These are phyloP conservation scores for Suillus sp. DNA, from an alignment of 768 basidiomycete genomes.

Conservation along the genomic window DNA sequence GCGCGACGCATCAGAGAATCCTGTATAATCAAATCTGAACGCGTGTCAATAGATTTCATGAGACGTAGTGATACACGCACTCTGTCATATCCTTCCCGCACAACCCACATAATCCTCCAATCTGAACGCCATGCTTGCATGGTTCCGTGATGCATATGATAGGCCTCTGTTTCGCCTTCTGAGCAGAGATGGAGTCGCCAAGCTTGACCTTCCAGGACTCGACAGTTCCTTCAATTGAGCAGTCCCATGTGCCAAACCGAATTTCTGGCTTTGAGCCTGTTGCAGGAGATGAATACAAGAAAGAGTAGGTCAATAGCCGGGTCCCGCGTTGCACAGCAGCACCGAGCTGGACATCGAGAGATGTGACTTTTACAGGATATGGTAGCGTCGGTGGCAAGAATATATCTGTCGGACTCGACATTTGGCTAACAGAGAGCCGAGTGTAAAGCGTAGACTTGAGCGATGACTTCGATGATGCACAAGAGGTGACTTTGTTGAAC, in stretches of 20 bases:
- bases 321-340: slow-evolving; percentile 65
- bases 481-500: slow-evolving; percentile 2
- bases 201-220: slow-evolving; percentile 67
- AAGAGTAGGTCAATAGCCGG: slow-evolving; percentile 83
- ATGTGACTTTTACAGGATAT: slow-evolving; percentile 82
- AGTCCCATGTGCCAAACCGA: slow-evolving; percentile 91
- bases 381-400: slow-evolving; percentile 77
- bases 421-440: slow-evolving; percentile 24
- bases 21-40: slow-evolving; percentile 78
- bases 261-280: slow-evolving; percentile 57
- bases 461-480: slow-evolving; percentile 11
- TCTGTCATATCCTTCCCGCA: slow-evolving; percentile 96
- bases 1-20: slow-evolving; percentile 82
- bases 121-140: slow-evolving; percentile 95
- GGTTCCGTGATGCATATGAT: slow-evolving; percentile 78
- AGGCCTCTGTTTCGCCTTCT: slow-evolving; percentile 59
- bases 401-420: slow-evolving; percentile 71
- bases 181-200: slow-evolving; percentile 64
- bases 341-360: slow-evolving; percentile 54
- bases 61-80: slow-evolving; percentile 46
- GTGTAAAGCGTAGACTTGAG: neutral
- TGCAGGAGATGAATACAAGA: slow-evolving; percentile 53
- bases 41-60: slow-evolving; percentile 18
- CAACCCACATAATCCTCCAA: slow-evolving; percentile 88
- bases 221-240: slow-evolving; percentile 78